These are phyloP conservation scores for Termitomyces sp. DNA, from an alignment of 768 basidiomycete genomes.

Conservation along the genomic window DNA sequence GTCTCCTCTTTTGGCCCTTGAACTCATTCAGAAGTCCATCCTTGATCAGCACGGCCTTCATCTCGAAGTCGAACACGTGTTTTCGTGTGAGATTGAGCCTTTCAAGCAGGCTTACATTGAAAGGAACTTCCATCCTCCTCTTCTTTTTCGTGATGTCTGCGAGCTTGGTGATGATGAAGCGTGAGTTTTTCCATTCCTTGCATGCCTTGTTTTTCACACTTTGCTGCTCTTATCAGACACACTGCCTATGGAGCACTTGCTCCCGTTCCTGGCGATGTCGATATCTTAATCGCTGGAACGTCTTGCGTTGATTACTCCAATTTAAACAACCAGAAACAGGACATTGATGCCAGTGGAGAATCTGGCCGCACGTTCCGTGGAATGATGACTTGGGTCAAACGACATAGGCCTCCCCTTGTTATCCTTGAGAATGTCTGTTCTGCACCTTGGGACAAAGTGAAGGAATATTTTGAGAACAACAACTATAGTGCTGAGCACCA, in stretches of 20 bases:
- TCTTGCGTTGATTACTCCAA: slow-evolving; percentile 98
- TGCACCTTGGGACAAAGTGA: slow-evolving; percentile 83
- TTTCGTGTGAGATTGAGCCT: slow-evolving; percentile 95
- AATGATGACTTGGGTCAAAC: slow-evolving; percentile 90
- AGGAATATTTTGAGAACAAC: slow-evolving; percentile 65
- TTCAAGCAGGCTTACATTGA: slow-evolving; percentile 99
- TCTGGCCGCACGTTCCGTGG: slow-evolving; percentile 92
- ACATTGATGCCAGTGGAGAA: slow-evolving; percentile 85
- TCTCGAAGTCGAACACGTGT: slow-evolving; percentile 83
- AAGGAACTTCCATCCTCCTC: slow-evolving; percentile 88
- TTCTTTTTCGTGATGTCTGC: slow-evolving; percentile 91
- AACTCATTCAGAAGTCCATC: slow-evolving; percentile 75
- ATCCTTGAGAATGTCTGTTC: slow-evolving; percentile 92
- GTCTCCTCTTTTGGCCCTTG: slow-evolving; percentile 86
- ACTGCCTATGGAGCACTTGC: slow-evolving; percentile 89
- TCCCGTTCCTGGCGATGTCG: slow-evolving; percentile 85
- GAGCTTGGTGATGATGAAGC: slow-evolving; percentile 78
- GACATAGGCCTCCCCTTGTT: slow-evolving; percentile 85
- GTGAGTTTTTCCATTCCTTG: slow-evolving; percentile 34
- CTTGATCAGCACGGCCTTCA: slow-evolving; percentile 57
- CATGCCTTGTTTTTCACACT: slow-evolving; percentile 5
- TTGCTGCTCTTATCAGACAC: slow-evolving; percentile 42
- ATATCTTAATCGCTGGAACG: slow-evolving; percentile 88
- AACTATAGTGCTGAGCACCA: slow-evolving; percentile 69
- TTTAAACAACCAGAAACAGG: slow-evolving; percentile 89